Base-by-base conservation (phyloP, 1,139 yeast species). In the Geotrichum cucujoidarum region DNA sequence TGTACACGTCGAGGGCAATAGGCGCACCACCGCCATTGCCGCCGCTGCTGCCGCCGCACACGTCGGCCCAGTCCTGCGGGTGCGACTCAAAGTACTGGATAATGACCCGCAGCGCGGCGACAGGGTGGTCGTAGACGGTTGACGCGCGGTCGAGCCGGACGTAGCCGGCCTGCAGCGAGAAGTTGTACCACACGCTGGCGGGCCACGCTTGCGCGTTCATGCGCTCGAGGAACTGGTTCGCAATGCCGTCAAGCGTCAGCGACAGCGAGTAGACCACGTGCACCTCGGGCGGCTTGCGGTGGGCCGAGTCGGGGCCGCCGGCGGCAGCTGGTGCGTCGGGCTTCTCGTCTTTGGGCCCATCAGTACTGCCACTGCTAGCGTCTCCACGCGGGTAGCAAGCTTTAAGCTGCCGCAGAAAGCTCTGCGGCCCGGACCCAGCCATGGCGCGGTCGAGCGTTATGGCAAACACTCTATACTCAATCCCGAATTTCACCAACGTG, bases 71-170 rank as follows among this genome's bases (percentile, higher is more conserved):
- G 4, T 22, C 13, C 22, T 36, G 36, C 11, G 18, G 16, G 25
- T 35, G 18, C 18, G n/a, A 29, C 25, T 34, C 27, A 27, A 42
- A 42, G 25, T 25, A 30, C 17, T 35, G 22, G 11, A 35, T 8
- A 35, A 42, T 42, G 4, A 42, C n/a, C 5, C 45, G 40, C 7
- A 42, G 20, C 14, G 40, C 40, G 8, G 39, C 31, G 4, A 42
- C 43, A 29, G 43, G 43, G 21, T 39, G 40, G 29, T 27, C 45
- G 16, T 29, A 42, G 4, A 35, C 13, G 14, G 45, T 42, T 6
- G 21, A 18, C 14, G 25, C 27, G 5, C 40, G 27, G 6, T 29
- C 34, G 4, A 39, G 30, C 11, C 11, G 22, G 2, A 35, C 30
- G 11, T 20, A 29, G 5, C 30, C 43, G 8, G 18, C 34, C 17